Percentiles rank a stretch among this genome's conserved stretches.
Evolutionary conservation across 129 eudicot genomes (phyloP).

Genomic region (sunflower (Helianthus annuus)): DNA sequence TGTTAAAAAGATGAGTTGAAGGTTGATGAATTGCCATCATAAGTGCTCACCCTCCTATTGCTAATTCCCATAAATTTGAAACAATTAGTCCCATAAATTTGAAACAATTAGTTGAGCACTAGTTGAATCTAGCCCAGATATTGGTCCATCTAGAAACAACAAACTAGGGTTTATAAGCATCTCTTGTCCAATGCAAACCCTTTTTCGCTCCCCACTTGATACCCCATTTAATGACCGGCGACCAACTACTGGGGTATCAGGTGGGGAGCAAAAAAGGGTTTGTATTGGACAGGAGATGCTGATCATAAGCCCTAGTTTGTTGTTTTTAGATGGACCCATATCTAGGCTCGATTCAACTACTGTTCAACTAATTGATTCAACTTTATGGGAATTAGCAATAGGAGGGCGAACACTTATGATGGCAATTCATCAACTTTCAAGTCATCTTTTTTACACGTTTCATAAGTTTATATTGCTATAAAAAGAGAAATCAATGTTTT

Average conservation of each 20-base stretch:
- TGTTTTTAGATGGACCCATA: constrained; percentile 85
- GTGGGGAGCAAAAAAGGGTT: constrained; percentile 87
- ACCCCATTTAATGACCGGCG: constrained; percentile 35
- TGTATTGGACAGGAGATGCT: constrained; percentile 90
- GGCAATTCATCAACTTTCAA: constrained; percentile 91
- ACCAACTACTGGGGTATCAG: constrained; percentile 51
- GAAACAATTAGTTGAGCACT: constrained; percentile 78
- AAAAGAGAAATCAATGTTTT: constrained; percentile 73
- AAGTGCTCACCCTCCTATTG: constrained; percentile 70
- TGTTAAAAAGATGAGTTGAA: constrained; percentile 70
- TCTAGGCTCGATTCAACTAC: constrained; percentile 91
- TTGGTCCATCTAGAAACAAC: constrained; percentile 81
- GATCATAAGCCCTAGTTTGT: constrained; percentile 71
- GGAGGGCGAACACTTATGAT: constrained; percentile 80
- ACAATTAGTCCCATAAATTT: constrained; percentile 61
- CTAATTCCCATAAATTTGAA: constrained; percentile 60
- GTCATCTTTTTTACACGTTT: constrained; percentile 77
- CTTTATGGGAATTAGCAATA: constrained; percentile 56
- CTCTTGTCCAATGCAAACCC: constrained; percentile 91
- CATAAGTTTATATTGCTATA: constrained; percentile 75
- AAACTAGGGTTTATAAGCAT: constrained; percentile 81
- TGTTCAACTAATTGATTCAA: constrained; percentile 70
- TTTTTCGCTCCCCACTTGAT: constrained; percentile 84
- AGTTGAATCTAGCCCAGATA: constrained; percentile 88
- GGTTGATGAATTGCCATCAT: constrained; percentile 93